Evolutionary conservation across 1,284 basidiomycete genomes (phyloP).

Genomic region (Abortiporus biennis): DNA sequence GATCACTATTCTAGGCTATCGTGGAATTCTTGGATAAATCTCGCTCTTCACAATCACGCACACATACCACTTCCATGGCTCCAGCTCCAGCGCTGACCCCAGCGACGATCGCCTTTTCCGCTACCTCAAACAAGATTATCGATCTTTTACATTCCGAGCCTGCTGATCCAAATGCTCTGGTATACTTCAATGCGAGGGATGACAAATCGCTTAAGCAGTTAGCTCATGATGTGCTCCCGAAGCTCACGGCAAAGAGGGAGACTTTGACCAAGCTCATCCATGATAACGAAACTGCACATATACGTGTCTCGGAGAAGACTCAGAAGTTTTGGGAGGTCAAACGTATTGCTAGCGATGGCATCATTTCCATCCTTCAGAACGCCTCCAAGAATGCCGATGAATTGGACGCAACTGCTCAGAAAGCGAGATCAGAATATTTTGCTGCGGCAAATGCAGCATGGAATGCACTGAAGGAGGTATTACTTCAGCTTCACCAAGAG

Average conservation of each 20-base stretch:
- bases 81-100: constrained; percentile 78
- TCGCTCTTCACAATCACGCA: constrained; percentile 58
- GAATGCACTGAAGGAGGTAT: constrained; percentile 38
- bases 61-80: constrained; percentile 58
- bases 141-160: constrained; percentile 54
- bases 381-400: constrained; percentile 37
- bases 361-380: constrained; percentile 39
- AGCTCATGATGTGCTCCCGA: constrained; percentile 33
- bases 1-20: constrained; percentile 46
- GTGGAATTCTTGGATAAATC: constrained; percentile 81
- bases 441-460: constrained; percentile 31
- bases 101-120: constrained; percentile 70
- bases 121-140: constrained; percentile 56
- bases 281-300: constrained; percentile 38
- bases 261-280: constrained; percentile 50
- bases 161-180: constrained; percentile 46
- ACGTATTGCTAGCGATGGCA: constrained; percentile 37
- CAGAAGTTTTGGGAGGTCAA: constrained; percentile 52
- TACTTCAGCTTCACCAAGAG: constrained; percentile 45
- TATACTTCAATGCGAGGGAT: constrained; percentile 47
- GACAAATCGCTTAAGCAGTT: constrained; percentile 35
- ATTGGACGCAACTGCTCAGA: constrained; percentile 24
- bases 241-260: constrained; percentile 42
- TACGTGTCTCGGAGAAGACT: constrained; percentile 56
- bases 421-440: constrained; percentile 30